A percentile compares a stretch with the other conserved stretches of the same genome.
These are phyloP conservation scores for Leccinum fuscescens DNA, from an alignment of 1,284 basidiomycete species.

Conservation along the genomic window DNA sequence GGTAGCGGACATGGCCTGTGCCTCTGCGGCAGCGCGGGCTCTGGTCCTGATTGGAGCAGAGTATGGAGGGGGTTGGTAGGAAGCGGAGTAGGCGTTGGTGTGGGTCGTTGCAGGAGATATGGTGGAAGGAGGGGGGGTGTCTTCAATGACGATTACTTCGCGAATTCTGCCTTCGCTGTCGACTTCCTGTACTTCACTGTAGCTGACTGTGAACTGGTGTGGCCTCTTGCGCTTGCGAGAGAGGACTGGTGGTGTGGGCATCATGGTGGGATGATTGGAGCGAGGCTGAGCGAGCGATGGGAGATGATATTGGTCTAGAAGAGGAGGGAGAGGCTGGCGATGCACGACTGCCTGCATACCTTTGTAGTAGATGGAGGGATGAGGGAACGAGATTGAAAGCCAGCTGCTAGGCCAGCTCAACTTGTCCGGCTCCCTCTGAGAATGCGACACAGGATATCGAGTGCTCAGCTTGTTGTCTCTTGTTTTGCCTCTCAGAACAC, in stretches of 20 bases:
- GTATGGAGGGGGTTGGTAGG: conserved; percentile 74
- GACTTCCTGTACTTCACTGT: conserved; percentile 81
- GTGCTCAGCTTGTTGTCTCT: conserved; percentile 26
- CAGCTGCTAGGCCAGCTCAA: conserved; percentile 33
- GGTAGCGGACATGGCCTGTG: conserved; percentile 65
- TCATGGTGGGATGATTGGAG: conserved; percentile 44
- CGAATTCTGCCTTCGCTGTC: conserved; percentile 70
- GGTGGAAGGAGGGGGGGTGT: conserved; percentile 77
- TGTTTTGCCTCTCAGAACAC: conserved; percentile 25
- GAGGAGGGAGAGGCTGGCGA: conserved; percentile 51
- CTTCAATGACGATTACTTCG: conserved; percentile 86
- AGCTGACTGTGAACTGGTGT: conserved; percentile 74
- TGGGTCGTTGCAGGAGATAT: conserved; percentile 69
- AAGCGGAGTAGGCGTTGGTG: conserved; percentile 67
- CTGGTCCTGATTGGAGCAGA: conserved; percentile 74
- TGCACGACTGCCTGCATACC: conserved; percentile 70
- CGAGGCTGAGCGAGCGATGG: conserved; percentile 39
- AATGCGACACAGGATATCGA: conserved; percentile 34
- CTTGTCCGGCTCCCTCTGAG: conserved; percentile 31
- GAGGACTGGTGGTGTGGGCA: conserved; percentile 62
- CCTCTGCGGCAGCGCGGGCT: conserved; percentile 78
- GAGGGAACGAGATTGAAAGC: conserved; percentile 36
- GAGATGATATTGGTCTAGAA: conserved; percentile 59
- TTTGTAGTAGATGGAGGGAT: conserved; percentile 37
- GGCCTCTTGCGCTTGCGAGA: conserved; percentile 81